A percentile compares a stretch with the other conserved stretches of the same genome.
phyloP scores from a whole-genome alignment of 2,329 filamentous ascomycete species.

The Pseudogymnoascus verrucosus region DNA sequence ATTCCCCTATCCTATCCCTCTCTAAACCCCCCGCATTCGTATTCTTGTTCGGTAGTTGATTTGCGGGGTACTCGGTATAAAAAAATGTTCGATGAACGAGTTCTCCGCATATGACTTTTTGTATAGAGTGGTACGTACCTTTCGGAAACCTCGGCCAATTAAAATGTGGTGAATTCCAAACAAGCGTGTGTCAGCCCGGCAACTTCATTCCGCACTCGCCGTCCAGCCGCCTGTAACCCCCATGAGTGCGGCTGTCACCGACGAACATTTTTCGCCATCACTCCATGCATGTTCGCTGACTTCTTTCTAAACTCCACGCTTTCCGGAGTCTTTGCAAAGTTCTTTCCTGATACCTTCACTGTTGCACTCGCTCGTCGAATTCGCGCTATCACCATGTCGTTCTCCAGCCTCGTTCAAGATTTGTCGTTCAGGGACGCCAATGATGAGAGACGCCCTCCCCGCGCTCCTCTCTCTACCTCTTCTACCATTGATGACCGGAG shows the following conservation, averaged over 20 bases:
- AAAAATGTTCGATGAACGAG: background rate
- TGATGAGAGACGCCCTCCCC: constrained; percentile 37
- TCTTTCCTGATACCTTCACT: background rate
- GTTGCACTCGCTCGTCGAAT: background rate
- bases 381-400: constrained; percentile 44
- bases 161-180: background rate
- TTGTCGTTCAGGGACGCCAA: constrained; percentile 50
- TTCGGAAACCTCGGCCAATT: constrained; percentile 5
- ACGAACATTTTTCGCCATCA: background rate
- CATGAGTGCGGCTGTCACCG: constrained; percentile 5
- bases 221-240: background rate
- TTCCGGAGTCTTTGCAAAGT: background rate
- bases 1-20: background rate
- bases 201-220: background rate
- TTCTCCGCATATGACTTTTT: background rate
- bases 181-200: background rate
- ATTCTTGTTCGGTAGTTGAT: background rate
- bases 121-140: background rate
- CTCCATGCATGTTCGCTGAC: background rate
- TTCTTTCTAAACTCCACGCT: background rate
- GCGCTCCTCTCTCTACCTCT: constrained; percentile 33
- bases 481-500: constrained; percentile 49
- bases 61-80: background rate
- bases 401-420: constrained; percentile 60
- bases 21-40: background rate